Conservation (phyloP, 2,329 filamentous ascomycete species). For the Beauveria sp. region DNA sequence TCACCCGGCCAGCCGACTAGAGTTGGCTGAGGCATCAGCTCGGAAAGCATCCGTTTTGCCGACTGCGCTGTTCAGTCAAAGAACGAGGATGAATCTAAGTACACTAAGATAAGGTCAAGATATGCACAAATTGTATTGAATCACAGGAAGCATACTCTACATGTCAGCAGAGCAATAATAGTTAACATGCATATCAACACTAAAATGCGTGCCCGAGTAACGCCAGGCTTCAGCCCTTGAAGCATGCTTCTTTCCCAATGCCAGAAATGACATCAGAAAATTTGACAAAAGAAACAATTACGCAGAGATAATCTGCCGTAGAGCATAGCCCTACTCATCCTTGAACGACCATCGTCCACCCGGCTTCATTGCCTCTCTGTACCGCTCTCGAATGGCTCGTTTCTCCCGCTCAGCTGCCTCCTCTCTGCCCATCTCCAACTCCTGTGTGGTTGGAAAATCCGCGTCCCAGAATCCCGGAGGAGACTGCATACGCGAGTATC, state of each 20-base stretch:
- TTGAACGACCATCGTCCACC: slow-evolving; percentile 73
- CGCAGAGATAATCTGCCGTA: neutral
- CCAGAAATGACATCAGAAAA: neutral
- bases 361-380: slow-evolving; percentile 71
- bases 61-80: too few species aligned
- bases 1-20: too few species aligned
- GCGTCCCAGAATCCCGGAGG: slow-evolving; percentile 88
- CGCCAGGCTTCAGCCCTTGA: slow-evolving; percentile 2
- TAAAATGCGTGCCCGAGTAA: neutral
- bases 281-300: neutral
- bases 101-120: too few species aligned
- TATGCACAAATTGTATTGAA: too few species aligned
- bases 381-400: slow-evolving; percentile 61
- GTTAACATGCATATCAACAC: neutral
- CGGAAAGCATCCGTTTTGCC: too few species aligned
- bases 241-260: slow-evolving; percentile 3
- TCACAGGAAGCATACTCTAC: too few species aligned
- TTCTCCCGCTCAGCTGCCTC: slow-evolving; percentile 58
- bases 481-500: slow-evolving; percentile 61
- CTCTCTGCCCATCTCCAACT: slow-evolving; percentile 57
- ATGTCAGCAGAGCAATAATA: neutral
- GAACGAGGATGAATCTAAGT: too few species aligned
- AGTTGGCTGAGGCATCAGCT: too few species aligned
- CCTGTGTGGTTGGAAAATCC: slow-evolving; percentile 85
- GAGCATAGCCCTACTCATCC: slow-evolving; percentile 53